A percentile compares a stretch with the other conserved stretches of the same genome.
Evolutionary conservation across 257 asterid species (phyloP).

Genomic region (Nicotiana otophora): DNA sequence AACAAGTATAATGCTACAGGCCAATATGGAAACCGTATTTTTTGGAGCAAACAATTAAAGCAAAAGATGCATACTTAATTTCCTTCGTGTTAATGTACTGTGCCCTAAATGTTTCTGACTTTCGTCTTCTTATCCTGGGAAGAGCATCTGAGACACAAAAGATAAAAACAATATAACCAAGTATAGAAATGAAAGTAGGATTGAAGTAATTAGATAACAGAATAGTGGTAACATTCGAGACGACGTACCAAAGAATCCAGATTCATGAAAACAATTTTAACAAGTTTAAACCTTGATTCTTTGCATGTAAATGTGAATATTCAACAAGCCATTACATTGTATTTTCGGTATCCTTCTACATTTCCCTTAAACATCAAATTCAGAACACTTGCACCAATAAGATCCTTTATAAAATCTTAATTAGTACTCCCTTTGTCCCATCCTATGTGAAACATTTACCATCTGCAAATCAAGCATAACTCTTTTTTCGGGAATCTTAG

Average conservation of each 20-base stretch:
- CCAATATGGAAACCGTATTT: not conserved
- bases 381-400: not conserved
- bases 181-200: not conserved
- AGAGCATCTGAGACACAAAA: conserved; percentile 45
- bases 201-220: not conserved
- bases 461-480: not conserved
- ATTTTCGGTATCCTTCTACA: not conserved
- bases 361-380: not conserved
- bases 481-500: too few species aligned
- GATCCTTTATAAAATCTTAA: not conserved
- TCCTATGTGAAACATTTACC: not conserved
- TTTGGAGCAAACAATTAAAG: not conserved
- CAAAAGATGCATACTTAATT: conserved; percentile 46
- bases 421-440: not conserved
- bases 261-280: not conserved
- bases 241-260: not conserved
- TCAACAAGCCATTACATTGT: not conserved
- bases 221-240: not conserved
- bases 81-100: conserved; percentile 81
- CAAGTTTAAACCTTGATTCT: not conserved
- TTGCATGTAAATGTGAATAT: not conserved
- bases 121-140: conserved; percentile 72
- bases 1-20: not conserved
- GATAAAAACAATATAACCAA: not conserved
- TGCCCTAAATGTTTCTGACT: conserved; percentile 86